Base-by-base conservation (phyloP, 2,329 filamentous ascomycete species). In the Escovopsis sp. region DNA sequence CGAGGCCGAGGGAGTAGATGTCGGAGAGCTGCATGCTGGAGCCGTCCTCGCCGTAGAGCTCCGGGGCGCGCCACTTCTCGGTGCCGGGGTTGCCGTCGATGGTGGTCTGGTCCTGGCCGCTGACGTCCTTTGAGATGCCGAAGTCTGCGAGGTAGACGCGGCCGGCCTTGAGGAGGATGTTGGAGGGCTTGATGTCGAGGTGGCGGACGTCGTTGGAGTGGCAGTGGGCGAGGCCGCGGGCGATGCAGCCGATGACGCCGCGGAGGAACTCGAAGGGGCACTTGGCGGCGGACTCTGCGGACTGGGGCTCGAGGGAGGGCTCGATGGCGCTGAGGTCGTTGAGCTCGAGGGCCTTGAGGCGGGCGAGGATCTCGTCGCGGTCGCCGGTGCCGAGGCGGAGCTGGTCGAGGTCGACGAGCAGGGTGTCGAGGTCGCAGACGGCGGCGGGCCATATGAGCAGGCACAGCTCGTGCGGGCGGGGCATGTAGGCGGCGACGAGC, bases 101-200 rank as follows among this genome's bases (percentile, higher is more conserved):
- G 41, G 61, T 66, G 7, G 64, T 68, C 39, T 65, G 58, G 9
- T 68, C 65, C 20, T 60, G 58, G 35, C 61, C 62, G 39, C 60
- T 62, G 12, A 70, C 64, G 39, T 70, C 66, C 40, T 60, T 57
- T 11, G 68, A 65, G 20, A 70, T 68, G 31, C 66, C 67, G 53
- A 70, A 70, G 48, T 70, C 67, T 16, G 66, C 63, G 12, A 70
- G 55, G 43, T 69, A 69, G 8, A 70, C 66, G 8, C 63, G 57
- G 6, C 61, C 61, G 2, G 65, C 57, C 42, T 60, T 64, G 7
- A 70, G 54, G 2, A 70, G 56, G 39, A 70, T 68, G 40, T 70
- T 70, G 31, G 59, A 61, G 2, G 67, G 67, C 44, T 70, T 70
- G 31, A 71, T 60, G 41, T 70, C 65, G 5, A 66, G 58, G 47